phyloP scores from a whole-genome alignment of 2,329 filamentous ascomycete genomes.

The Kalmusia sp. region DNA sequence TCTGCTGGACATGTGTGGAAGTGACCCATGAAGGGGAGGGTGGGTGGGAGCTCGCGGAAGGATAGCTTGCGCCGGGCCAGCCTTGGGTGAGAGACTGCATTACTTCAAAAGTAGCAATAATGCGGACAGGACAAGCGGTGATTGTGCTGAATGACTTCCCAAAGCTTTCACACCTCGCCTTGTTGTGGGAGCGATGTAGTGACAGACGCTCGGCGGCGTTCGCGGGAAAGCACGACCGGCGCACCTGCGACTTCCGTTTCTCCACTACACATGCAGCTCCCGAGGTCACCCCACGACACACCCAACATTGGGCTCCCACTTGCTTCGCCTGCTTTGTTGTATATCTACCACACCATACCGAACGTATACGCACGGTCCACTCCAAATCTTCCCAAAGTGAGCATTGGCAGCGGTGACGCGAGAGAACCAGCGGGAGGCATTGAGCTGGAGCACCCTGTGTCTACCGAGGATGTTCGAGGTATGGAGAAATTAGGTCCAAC shows the following conservation, averaged over 20 bases:
- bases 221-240: conserved; percentile 6
- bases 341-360: not conserved
- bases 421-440: no score
- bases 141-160: not conserved
- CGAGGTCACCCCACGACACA: not conserved
- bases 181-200: not conserved
- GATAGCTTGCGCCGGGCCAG: conserved; percentile 7
- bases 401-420: not conserved
- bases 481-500: not conserved
- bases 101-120: not conserved
- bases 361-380: not conserved
- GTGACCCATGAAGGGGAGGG: not conserved
- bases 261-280: not conserved
- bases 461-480: conserved; percentile 15
- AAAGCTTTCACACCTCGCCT: not conserved
- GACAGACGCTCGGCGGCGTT: not conserved
- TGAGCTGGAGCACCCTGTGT: not conserved
- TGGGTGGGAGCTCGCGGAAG: conserved; percentile 1
- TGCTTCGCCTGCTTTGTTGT: not conserved
- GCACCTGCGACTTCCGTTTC: not conserved
- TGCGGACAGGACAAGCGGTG: not conserved
- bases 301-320: not conserved
- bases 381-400: not conserved
- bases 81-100: not conserved
- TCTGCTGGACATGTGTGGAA: conserved; percentile 9